Evolutionary conservation across 352 stramenopile genomes (phyloP).

Genomic region (Pythium dissimile): DNA sequence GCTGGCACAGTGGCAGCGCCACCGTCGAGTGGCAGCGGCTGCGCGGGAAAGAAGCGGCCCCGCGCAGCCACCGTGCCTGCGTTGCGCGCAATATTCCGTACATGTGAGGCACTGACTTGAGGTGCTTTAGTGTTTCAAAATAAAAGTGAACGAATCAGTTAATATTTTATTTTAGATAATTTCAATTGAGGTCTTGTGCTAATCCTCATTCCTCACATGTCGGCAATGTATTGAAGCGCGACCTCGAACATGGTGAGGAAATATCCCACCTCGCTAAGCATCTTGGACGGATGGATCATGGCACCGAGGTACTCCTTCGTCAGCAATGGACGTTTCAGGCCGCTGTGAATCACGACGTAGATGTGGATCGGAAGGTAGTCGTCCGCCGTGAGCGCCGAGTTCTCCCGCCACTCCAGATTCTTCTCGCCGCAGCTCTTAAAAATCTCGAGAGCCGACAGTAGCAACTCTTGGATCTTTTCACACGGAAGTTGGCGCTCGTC

Average conservation of each 20-base stretch:
- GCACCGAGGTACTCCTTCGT: conserved; percentile 72
- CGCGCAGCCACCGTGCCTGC: background rate
- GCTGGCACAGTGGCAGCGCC: background rate
- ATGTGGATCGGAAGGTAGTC: conserved; percentile 87
- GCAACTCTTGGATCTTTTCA: conserved; percentile 80
- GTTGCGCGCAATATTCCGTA: no score
- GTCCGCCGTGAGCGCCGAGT: conserved; percentile 72
- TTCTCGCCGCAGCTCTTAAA: conserved; percentile 80
- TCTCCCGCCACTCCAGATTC: conserved; percentile 71
- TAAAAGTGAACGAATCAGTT: no score
- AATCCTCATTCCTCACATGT: conserved; percentile 43
- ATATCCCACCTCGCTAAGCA: conserved; percentile 81
- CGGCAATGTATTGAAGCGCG: conserved; percentile 83
- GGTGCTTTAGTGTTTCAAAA: no score
- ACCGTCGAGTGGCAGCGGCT: background rate
- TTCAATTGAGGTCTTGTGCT: background rate
- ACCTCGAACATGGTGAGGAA: conserved; percentile 89
- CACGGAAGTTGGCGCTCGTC: conserved; percentile 66
- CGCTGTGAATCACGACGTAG: conserved; percentile 78
- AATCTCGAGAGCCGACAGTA: conserved; percentile 72
- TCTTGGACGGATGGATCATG: conserved; percentile 83
- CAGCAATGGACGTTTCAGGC: conserved; percentile 65
- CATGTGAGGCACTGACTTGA: no score
- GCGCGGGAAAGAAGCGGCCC: background rate
- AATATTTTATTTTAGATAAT: background rate